These are phyloP conservation scores for Akanthomyces dipterigenus DNA, from an alignment of 2,329 filamentous ascomycete species.

Conservation along the genomic window DNA sequence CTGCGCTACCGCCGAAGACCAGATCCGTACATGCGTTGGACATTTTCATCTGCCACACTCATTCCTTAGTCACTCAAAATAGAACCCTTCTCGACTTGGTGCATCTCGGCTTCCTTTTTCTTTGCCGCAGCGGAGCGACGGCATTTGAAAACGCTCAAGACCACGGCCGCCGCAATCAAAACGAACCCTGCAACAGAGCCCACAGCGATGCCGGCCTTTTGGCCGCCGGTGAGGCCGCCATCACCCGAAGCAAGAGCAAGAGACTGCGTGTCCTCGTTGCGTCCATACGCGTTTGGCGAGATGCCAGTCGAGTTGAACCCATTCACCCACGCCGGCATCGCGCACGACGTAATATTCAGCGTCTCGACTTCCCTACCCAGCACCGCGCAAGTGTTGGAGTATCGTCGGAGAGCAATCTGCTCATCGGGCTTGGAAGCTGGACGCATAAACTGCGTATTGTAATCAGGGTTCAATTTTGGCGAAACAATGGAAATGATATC, in stretches of 20 bases:
- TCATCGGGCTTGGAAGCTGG: background rate
- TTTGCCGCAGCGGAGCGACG: background rate
- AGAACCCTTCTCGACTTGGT: background rate
- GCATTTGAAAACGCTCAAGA: background rate
- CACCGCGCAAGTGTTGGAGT: background rate
- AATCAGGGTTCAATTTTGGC: background rate
- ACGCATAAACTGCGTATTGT: background rate
- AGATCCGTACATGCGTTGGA: background rate
- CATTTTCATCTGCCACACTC: background rate
- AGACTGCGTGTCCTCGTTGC: background rate
- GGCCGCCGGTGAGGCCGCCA: background rate
- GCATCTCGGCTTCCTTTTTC: background rate
- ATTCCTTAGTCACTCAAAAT: background rate
- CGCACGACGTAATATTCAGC: background rate
- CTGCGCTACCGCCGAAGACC: background rate
- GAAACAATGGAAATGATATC: slow-evolving; percentile 5
- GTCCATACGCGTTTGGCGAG: background rate
- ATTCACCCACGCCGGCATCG: background rate
- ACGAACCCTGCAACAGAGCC: background rate
- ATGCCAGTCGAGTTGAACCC: background rate
- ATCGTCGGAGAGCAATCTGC: background rate
- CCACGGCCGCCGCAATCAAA: background rate
- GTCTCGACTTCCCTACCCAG: background rate
- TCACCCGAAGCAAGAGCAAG: background rate
- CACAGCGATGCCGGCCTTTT: background rate